Base-by-base conservation (phyloP, 805 yeast genomes). In the Metschnikowia santaceciliae region DNA sequence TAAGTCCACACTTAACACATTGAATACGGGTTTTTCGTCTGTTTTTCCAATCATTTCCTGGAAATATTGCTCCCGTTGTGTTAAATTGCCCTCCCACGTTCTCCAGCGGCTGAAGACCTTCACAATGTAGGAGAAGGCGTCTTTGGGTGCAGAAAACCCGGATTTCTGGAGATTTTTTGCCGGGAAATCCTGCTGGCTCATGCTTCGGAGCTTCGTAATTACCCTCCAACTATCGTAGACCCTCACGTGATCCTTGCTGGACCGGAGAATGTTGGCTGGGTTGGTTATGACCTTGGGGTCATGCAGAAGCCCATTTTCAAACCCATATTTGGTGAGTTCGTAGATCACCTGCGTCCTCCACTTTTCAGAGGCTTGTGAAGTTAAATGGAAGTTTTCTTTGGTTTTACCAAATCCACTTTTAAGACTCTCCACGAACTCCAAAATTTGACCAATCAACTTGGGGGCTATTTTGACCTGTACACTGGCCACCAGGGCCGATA, bases 261-360 rank as follows among this genome's bases (percentile, higher is more conserved):
- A 78, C 48, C 96, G 75, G 44, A 89, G 79, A 32, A 90, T 81
- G 59, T 87, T 84, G 0, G 97, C 86, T 0, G 97, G 97, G 47
- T 90, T 85, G 1, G 97, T 91, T 47, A 92, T 77, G 17, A 90
- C 96, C 5, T 88, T 82, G 0, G 98, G 95, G 60, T 94, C 98
- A 54, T 88, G 88, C 46, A 83, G 82, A 40, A 90, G 79, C 32
- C 77, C 76, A 46, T 65, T 62, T 1, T 63, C 61, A 8, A 59
- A 59, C 7, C 78, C 72, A 2, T 76, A 79, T 11, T 59, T 59
- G 3, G 79, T 64, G 17, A 78, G 58, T 10, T 62, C 57, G 56
- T 77, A 77, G 1, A 79, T 63, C 33, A 80, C 59, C 36, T 77
- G 78, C 8, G 72, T 65, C n/a, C 48, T 41, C 59, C 59, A 54